Base-by-base conservation (phyloP, 1,139 yeast species). In the Debaryomyces psychrophilus region DNA sequence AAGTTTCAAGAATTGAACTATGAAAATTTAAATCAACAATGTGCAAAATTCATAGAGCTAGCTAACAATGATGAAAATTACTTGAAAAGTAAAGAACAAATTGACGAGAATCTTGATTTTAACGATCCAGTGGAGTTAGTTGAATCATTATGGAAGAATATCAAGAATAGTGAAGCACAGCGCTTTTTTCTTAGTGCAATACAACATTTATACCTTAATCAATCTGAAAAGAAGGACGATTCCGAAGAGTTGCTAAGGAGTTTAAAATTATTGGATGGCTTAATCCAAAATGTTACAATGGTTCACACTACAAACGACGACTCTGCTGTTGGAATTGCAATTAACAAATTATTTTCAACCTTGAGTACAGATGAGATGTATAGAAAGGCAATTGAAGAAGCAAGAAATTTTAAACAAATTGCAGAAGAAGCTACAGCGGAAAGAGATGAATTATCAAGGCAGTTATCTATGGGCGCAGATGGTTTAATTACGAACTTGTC, bases 351-450 rank as follows among this genome's bases (percentile, higher is more conserved):
- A 46, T 77, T 83, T 50, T 83, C 90, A 44, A 79, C 90, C n/a
- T 77, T 92, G 64, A 85, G 85, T 55, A 89, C 97, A 0, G 99
- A 93, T 65, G 97, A 90, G 50, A 87, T 87, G 64, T 97, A 96
- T 17, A 75, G 87, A 45, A 77, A 85, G 48, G 96, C 97, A 0
- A 72, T 87, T 45, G 67, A 78, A 39, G 97, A 92, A 54, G 84
- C 86, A 14, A 83, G 84, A 53, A 83, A 79, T 25, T 68, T 85
- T 37, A 80, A 81, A 40, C 83, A 81, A 56, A 74, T 78, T 36
- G 87, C 89, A 0, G 95, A 87, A 56, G 90, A 87, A 57, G 88
- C 95, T 6, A 78, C 82, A 35, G 95, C 95, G 1, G 97, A 92
- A 62, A 77, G 95, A 46, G 97, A 90, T 57, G 85, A 83, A 39